phyloP scores from a whole-genome alignment of 1,139 yeast genomes.

The Arxiozyma heterogenica region DNA sequence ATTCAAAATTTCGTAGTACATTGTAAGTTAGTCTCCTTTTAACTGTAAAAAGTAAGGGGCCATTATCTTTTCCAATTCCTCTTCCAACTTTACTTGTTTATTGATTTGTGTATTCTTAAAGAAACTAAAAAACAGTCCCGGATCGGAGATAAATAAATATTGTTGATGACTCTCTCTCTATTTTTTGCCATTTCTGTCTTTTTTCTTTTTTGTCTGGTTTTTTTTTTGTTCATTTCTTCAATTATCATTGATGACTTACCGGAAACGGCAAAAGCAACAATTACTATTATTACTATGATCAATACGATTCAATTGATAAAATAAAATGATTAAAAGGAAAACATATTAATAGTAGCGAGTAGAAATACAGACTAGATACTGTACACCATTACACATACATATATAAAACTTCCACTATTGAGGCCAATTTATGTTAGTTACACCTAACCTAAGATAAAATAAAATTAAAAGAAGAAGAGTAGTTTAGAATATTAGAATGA shows the following conservation, averaged over 20 bases:
- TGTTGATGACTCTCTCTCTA: neutral
- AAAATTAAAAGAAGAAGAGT: too few relatives aligned
- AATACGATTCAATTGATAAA: neutral
- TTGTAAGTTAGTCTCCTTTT: too few relatives aligned
- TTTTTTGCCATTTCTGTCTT: too few relatives aligned
- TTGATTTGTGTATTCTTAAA: neutral
- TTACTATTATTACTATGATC: neutral
- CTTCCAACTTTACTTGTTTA: neutral
- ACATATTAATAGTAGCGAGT: too few relatives aligned
- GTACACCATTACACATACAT: too few relatives aligned
- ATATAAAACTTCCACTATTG: neutral
- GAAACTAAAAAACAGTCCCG: neutral
- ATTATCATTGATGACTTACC: neutral
- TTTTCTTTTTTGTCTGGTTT: too few relatives aligned
- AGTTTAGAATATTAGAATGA: neutral
- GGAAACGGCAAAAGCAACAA: neutral
- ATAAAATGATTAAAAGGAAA: too few relatives aligned
- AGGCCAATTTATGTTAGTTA: neutral
- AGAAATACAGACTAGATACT: neutral
- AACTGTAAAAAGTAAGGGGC: too few relatives aligned
- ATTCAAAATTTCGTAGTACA: too few relatives aligned
- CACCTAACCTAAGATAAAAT: neutral
- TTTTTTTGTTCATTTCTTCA: neutral
- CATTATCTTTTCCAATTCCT: neutral
- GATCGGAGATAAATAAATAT: neutral